Conservation (phyloP, 805 yeast genomes). For the Zygosaccharomyces bailii region DNA sequence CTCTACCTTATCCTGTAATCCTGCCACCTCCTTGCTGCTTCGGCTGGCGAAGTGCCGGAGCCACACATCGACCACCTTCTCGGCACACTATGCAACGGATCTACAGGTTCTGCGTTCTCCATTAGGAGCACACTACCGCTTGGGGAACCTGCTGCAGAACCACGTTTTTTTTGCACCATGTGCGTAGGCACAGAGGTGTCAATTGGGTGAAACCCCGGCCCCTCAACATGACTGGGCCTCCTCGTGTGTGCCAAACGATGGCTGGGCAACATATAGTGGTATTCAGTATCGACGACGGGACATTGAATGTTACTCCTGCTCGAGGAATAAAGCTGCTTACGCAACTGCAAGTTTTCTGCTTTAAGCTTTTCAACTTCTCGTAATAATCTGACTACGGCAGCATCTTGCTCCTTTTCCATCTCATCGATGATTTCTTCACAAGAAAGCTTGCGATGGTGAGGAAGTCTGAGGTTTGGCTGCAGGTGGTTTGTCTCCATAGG, state of each 20-base stretch:
- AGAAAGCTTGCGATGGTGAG: constrained; percentile 21
- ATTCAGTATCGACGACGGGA: constrained; percentile 2
- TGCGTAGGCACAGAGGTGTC: constrained; percentile 11
- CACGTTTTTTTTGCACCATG: constrained; percentile 11
- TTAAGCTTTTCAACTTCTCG: constrained; percentile 48
- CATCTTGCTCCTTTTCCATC: constrained; percentile 66
- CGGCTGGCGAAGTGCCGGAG: constrained; percentile 6
- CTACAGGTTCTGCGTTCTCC: constrained; percentile 8
- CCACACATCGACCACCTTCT: constrained; percentile 13
- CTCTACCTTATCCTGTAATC: constrained; percentile 11
- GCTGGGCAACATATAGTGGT: constrained; percentile 9
- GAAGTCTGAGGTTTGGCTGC: neutral
- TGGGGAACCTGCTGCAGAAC: constrained; percentile 9
- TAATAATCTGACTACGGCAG: constrained; percentile 52
- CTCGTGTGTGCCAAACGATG: constrained; percentile 7
- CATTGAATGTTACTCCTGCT: neutral
- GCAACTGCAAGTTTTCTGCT: constrained; percentile 45
- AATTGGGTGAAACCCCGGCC: constrained; percentile 7
- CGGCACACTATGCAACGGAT: constrained; percentile 15
- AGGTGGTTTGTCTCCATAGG: constrained; percentile 5
- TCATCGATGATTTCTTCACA: constrained; percentile 51
- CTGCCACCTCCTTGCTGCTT: constrained; percentile 12
- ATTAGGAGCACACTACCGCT: constrained; percentile 6
- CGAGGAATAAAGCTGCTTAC: constrained; percentile 19
- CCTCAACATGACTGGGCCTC: constrained; percentile 10